These are phyloP conservation scores for Salix brachista DNA, from an alignment of 345 rosid species.

Conservation along the genomic window DNA sequence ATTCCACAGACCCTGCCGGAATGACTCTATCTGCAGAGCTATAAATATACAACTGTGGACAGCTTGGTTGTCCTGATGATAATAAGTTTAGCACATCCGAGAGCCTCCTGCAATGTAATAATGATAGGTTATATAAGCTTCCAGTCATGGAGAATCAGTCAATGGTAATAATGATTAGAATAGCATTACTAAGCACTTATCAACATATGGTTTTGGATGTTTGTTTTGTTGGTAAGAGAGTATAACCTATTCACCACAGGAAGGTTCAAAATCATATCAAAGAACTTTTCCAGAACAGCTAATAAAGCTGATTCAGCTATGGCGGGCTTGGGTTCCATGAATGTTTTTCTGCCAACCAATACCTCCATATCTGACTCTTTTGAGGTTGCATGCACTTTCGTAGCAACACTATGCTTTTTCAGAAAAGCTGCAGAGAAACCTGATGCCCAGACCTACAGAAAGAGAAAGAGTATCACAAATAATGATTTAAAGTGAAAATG, in stretches of 20 bases:
- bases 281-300: slow-evolving; percentile 75
- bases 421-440: slow-evolving; percentile 97
- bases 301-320: slow-evolving; percentile 76
- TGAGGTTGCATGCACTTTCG: slow-evolving; percentile 45
- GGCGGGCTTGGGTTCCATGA: slow-evolving; percentile 58
- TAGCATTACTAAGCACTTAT: background rate
- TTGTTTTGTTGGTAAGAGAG: background rate
- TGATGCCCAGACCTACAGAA: slow-evolving; percentile 82
- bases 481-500: background rate
- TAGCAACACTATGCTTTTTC: slow-evolving; percentile 79
- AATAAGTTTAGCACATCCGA: slow-evolving; percentile 55
- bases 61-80: slow-evolving; percentile 72
- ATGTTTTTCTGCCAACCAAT: slow-evolving; percentile 22
- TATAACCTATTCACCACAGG: slow-evolving; percentile 77
- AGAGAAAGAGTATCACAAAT: background rate
- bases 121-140: background rate
- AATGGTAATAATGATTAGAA: background rate
- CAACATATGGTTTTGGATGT: background rate
- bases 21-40: slow-evolving; percentile 95
- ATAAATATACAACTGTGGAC: slow-evolving; percentile 93
- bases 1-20: slow-evolving; percentile 73
- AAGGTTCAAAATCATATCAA: slow-evolving; percentile 66
- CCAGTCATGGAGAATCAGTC: background rate
- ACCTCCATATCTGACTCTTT: slow-evolving; percentile 30
- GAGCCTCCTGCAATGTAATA: slow-evolving; percentile 62